Base-by-base conservation (phyloP, 306 rosid species). In the Lablab purpureus region DNA sequence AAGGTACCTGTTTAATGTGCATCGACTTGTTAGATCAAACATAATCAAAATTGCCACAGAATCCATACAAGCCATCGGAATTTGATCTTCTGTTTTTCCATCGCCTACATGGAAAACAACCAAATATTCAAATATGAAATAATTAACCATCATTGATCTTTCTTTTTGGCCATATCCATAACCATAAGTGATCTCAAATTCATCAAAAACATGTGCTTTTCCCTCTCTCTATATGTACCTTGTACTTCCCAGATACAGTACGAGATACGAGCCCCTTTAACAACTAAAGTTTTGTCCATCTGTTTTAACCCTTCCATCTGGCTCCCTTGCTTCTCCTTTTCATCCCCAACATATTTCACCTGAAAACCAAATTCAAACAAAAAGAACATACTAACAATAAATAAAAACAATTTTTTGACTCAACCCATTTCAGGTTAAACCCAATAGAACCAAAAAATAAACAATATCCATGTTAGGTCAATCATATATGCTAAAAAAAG, bases 21-120 rank as follows among this genome's bases (percentile, higher is more conserved):
- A 85, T 74, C 99, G 90, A 75, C 99, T 92, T 52, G 99, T 95
- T 78, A 95, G 91, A 90, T 95, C 99, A 84, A 95, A 95, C 99
- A 95, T 95, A 80, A 84, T 85, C 73, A 95, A 84, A 84, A 95
- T 91, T 28, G 99, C 98, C 56, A 91, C 98, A 1, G 99, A 91
- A 47, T 93, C 98, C 80, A 74, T 88, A 74, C 99, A 95, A 67
- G 99, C 98, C 67, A 70, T 54, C 22, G 92, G 88, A 77, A 95
- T 79, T 37, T 89, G 87, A 4, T 89, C 92, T 27, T 83, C 82
- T 49, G 90, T 85, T 81, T 82, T 91, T 36, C 56, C 73, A 84
- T 85, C 93, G 64, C 93, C 99, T 95, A 47, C 77, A 56, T 41
- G 59, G 7, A 65, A 22, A 66, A 51, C 18, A 74, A 65, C 67